A percentile compares a stretch with the other conserved stretches of the same genome.
These are phyloP conservation scores for Didymosphaeria variabile DNA, from an alignment of 2,329 filamentous ascomycete species.

Conservation along the genomic window DNA sequence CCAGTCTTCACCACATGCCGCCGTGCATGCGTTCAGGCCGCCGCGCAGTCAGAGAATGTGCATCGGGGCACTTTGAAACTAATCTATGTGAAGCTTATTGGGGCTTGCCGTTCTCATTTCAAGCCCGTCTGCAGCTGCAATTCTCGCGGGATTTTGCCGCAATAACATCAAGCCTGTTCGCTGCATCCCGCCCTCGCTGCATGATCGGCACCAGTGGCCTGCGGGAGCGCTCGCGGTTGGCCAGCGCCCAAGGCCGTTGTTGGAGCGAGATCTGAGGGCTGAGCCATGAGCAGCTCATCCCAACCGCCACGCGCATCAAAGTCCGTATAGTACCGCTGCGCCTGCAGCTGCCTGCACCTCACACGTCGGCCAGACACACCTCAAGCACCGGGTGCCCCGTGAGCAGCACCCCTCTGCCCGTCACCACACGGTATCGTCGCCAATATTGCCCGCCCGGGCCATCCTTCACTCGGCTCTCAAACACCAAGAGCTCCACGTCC, in stretches of 20 bases:
- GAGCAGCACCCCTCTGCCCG: constrained; percentile 20
- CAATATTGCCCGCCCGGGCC: constrained; percentile 14
- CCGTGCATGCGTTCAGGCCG: constrained; percentile 33
- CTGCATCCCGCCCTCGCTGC: constrained; percentile 45
- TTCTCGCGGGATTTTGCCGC: constrained; percentile 43
- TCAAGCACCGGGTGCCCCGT: constrained; percentile 1
- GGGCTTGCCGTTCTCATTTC: constrained; percentile 29
- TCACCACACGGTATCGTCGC: constrained; percentile 19
- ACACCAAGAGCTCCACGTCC: constrained; percentile 48
- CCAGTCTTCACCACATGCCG: constrained; percentile 20
- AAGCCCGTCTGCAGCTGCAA: constrained; percentile 44
- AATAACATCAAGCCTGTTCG: constrained; percentile 45
- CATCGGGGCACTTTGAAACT: constrained; percentile 44
- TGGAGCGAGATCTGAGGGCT: constrained; percentile 28
- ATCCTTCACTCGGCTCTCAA: constrained; percentile 40
- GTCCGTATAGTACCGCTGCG: constrained; percentile 24
- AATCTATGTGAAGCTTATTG: constrained; percentile 47
- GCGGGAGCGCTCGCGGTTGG: constrained; percentile 41
- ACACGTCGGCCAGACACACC: constrained; percentile 23
- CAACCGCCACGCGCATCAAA: constrained; percentile 23
- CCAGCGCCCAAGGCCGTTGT: constrained; percentile 27
- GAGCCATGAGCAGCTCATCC: constrained; percentile 17
- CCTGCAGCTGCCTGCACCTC: constrained; percentile 16
- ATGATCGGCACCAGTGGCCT: constrained; percentile 48
- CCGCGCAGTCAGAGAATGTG: constrained; percentile 39